Base-by-base conservation (phyloP, 2,329 filamentous ascomycete species). In the Emmonsia crescens region DNA sequence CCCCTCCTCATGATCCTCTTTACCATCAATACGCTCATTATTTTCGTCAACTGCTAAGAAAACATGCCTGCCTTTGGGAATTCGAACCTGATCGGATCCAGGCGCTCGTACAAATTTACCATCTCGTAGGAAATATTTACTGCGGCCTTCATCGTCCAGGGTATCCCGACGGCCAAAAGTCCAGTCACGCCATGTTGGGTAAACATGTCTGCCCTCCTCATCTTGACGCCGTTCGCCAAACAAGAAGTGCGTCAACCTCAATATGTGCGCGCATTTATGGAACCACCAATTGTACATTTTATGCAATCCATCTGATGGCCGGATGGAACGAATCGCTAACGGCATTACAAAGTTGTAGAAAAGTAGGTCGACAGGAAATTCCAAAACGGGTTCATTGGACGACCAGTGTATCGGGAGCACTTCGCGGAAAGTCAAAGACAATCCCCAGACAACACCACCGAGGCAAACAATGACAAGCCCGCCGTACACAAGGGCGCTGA, bases 281-380 rank as follows among this genome's bases (percentile, higher is more conserved):
- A 99, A 96, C 91, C 94, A 99, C 93, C 93, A 97, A 8, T 86
- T 87, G 72, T 96, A 99, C 80, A 96, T 87, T 60, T 82, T 79
- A 67, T 96, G 89, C 2, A 99, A 79, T 0, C 85, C 88, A 70
- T 96, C 89, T 59, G 89, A 91, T 1, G 93, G 92, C 71, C 89
- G 89, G 75, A 96, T 87, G 68, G 91, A 86, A 68, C 85, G 88
- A 67, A 97, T 85, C 14, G 92, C 86, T 57, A 96, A 77, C 0
- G 94, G 94, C 80, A 96, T 94, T 55, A 96, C 79, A 73, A 96
- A 96, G 75, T 97, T 97, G 81, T 96, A 99, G 72, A 97, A 94
- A 19, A 99, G 79, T 1, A 99, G 80, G 70, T 99, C 93, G 64
- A 96, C 85, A 0, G 94, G 94, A 66, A 99, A 97, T 72, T 97